Evolutionary conservation across 257 asterid species (phyloP), one percentile per base, ranked within the genome.

Genomic region (Anisodus acutangulus): DNA sequence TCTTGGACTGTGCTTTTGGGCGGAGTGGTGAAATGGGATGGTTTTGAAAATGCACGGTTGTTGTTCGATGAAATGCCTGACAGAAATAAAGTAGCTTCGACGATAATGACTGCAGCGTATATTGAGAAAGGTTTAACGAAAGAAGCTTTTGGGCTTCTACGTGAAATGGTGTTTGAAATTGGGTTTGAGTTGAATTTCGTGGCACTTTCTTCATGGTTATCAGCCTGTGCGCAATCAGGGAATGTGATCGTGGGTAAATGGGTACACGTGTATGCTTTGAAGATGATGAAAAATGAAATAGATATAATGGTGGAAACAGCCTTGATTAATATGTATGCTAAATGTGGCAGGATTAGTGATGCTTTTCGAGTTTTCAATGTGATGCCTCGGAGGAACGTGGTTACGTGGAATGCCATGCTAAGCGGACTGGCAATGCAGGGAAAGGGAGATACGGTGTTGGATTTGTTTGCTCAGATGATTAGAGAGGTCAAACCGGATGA

Each of bases 391-490:
- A 91, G 87, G 87, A 95, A 91, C 51, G 90, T 92, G 63, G 68
- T 91, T 12, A 83, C 92, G 7, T 95, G 96, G 97, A 95, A 95
- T 83, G 93, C 97, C 8, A 89, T 92, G 89, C 92, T 95, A 58
- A 88, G 91, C 45, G 98, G 98, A 47, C 82, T 92, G 62, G 98
- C 98, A 64, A 90, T 93, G 97, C 98, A 95, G 51, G 98, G 98
- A 85, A 90, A 88, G 85, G 98, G 97, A 51, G 57, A 88, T 9
- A 8, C 59, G 67, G 94, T 87, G 39, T 76, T 93, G 67, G 82
- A 86, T 22, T 87, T 95, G 94, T 90, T 95, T 68, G 80, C 85
- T 72, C 85, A 86, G 82, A 95, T 95, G 98, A 80, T 89, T 59
- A 78, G 90, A 85, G 95, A 89, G 84, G 87, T 88, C 82, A 86